Evolutionary conservation across 805 yeast species (phyloP).

Genomic region (Saccharomycopsis vini): DNA sequence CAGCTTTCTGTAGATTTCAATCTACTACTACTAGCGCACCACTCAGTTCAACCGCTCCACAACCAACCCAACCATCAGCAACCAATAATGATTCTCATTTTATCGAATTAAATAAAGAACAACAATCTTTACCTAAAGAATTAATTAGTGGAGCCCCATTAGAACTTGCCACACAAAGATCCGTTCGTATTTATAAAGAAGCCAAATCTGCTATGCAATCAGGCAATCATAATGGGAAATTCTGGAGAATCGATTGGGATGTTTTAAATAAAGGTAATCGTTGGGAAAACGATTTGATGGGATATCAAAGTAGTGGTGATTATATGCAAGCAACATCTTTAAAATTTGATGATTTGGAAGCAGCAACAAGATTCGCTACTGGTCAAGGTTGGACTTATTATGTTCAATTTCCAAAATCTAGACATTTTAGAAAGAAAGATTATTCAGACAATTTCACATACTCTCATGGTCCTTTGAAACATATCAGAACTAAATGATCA

Average conservation of each 20-base stretch:
- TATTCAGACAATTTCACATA: slow-evolving; percentile 67
- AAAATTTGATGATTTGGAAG: slow-evolving; percentile 65
- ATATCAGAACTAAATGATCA: slow-evolving; percentile 72
- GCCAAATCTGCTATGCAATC: slow-evolving; percentile 78
- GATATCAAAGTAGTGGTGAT: slow-evolving; percentile 73
- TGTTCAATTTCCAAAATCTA: slow-evolving; percentile 71
- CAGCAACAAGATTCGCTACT: slow-evolving; percentile 70
- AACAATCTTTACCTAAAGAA: slow-evolving; percentile 39
- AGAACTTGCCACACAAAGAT: slow-evolving; percentile 48
- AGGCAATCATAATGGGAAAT: slow-evolving; percentile 34
- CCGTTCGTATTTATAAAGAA: slow-evolving; percentile 70
- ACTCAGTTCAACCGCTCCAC: no score
- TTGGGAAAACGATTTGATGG: slow-evolving; percentile 87
- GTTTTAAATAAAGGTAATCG: slow-evolving; percentile 65
- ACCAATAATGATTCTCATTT: slow-evolving; percentile 2
- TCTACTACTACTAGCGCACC: no score
- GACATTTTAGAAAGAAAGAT: slow-evolving; percentile 66
- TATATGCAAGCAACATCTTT: slow-evolving; percentile 60
- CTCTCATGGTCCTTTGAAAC: slow-evolving; percentile 62
- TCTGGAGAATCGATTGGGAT: slow-evolving; percentile 83
- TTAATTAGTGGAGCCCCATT: slow-evolving; percentile 69
- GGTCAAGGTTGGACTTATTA: slow-evolving; percentile 83
- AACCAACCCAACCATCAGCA: no score
- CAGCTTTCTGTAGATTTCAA: no score
- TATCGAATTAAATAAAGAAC: slow-evolving; percentile 18